These are phyloP conservation scores for Curvularia spicifera DNA, from an alignment of 2,329 filamentous ascomycete species.

Conservation along the genomic window DNA sequence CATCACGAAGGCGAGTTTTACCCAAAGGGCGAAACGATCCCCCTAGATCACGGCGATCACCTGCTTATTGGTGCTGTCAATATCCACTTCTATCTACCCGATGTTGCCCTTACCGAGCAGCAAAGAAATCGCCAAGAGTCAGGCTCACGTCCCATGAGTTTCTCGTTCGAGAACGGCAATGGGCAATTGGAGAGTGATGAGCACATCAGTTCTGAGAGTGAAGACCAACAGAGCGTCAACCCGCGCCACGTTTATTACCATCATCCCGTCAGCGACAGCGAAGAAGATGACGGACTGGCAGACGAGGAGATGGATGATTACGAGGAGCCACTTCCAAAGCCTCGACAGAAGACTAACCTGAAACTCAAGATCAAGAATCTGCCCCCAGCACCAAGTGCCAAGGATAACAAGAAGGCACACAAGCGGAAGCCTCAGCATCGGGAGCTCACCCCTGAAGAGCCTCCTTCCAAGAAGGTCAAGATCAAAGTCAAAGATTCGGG, in stretches of 20 bases:
- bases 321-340: constrained; percentile 44
- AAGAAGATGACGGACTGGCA: constrained; percentile 35
- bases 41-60: constrained; percentile 68
- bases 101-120: constrained; percentile 56
- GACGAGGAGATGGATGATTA: constrained; percentile 50
- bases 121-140: constrained; percentile 58
- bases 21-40: constrained; percentile 34
- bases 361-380: constrained; percentile 42
- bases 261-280: constrained; percentile 34
- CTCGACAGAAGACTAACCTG: constrained; percentile 35
- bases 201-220: constrained; percentile 44
- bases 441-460: constrained; percentile 39
- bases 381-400: constrained; percentile 21
- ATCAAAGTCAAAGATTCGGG: constrained; percentile 19
- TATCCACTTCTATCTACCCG: constrained; percentile 72
- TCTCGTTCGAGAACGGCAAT: constrained; percentile 71
- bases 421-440: constrained; percentile 37
- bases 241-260: constrained; percentile 46
- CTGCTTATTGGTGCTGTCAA: constrained; percentile 75
- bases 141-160: constrained; percentile 68
- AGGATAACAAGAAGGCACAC: constrained; percentile 33
- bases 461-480: constrained; percentile 37
- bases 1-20: constrained; percentile 49
- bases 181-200: constrained; percentile 61
- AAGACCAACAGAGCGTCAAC: constrained; percentile 42